Evolutionary conservation across 1,284 basidiomycete genomes (phyloP).

Genomic region (Cutaneotrichosporon dermatis): DNA sequence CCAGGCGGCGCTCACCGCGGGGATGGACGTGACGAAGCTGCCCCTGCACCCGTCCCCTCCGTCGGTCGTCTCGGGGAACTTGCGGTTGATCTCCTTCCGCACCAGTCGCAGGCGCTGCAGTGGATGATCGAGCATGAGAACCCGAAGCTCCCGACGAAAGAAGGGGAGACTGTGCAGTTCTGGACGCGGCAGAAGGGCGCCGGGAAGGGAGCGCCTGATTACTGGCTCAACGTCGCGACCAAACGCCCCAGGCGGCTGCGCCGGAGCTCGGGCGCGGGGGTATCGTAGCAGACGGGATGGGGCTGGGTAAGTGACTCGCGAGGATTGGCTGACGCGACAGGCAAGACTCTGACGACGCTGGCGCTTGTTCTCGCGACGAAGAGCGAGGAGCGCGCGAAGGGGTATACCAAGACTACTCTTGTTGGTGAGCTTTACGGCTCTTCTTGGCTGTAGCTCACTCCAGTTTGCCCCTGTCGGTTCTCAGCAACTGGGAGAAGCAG

Average conservation of each 20-base stretch:
- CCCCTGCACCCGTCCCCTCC: slow-evolving; percentile 58
- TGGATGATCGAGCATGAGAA: slow-evolving; percentile 77
- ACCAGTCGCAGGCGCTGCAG: slow-evolving; percentile 54
- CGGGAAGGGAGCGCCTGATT: slow-evolving; percentile 49
- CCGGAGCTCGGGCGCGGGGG: slow-evolving; percentile 75
- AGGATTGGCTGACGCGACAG: slow-evolving; percentile 37
- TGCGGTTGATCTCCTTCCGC: slow-evolving; percentile 66
- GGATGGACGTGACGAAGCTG: slow-evolving; percentile 37
- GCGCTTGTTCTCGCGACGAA: slow-evolving; percentile 71
- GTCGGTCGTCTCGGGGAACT: slow-evolving; percentile 59
- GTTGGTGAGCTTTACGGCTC: slow-evolving; percentile 56
- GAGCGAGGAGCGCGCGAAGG: slow-evolving; percentile 54
- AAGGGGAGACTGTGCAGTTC: slow-evolving; percentile 75
- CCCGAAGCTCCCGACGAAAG: slow-evolving; percentile 62
- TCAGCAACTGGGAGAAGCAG: slow-evolving; percentile 89
- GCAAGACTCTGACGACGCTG: slow-evolving; percentile 79
- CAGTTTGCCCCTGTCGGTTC: slow-evolving; percentile 81
- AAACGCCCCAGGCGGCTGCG: slow-evolving; percentile 64
- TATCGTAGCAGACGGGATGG: slow-evolving; percentile 85
- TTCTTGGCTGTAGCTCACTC: background rate
- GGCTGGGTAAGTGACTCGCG: slow-evolving; percentile 49
- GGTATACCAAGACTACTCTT: slow-evolving; percentile 64
- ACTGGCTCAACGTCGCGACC: slow-evolving; percentile 62
- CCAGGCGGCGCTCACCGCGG: slow-evolving; percentile 38
- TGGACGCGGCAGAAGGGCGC: slow-evolving; percentile 62